Evolutionary conservation across 2,329 filamentous ascomycete genomes (phyloP).

Genomic region (Monilinia fructigena): DNA sequence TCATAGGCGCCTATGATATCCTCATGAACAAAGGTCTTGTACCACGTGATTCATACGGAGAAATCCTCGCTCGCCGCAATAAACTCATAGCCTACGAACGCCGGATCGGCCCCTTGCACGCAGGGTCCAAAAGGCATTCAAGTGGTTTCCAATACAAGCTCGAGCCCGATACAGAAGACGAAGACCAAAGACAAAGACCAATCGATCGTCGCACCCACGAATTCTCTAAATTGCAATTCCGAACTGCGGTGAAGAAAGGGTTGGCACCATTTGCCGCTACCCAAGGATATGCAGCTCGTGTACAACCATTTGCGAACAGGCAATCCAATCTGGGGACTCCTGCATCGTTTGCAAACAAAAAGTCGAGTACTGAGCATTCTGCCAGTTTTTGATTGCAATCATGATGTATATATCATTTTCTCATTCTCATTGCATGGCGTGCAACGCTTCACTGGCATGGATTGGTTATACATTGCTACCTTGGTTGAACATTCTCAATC

Average conservation of each 20-base stretch:
- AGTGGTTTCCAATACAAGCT: not conserved
- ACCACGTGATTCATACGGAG: constrained; percentile 29
- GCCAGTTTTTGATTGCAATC: not conserved
- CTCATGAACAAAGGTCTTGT: constrained; percentile 37
- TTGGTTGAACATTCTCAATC: not conserved
- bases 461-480: not conserved
- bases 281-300: constrained; percentile 7
- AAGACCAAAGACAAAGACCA: not conserved
- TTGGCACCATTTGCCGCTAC: constrained; percentile 10
- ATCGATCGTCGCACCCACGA: constrained; percentile 31
- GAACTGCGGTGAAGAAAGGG: not conserved
- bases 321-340: not conserved
- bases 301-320: constrained; percentile 8
- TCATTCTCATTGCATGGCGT: not conserved
- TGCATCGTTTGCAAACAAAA: constrained; percentile 15
- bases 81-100: constrained; percentile 40
- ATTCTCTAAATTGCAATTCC: constrained; percentile 14
- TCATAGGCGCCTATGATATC: constrained; percentile 41
- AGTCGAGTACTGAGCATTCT: not conserved
- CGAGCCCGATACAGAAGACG: constrained; percentile 3
- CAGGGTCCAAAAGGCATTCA: not conserved
- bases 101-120: not conserved
- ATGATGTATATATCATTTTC: not conserved
- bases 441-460: not conserved
- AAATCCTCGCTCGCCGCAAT: constrained; percentile 36